These are phyloP conservation scores for Jackrogersella minutella DNA, from an alignment of 495 filamentous ascomycete genomes.

Conservation along the genomic window DNA sequence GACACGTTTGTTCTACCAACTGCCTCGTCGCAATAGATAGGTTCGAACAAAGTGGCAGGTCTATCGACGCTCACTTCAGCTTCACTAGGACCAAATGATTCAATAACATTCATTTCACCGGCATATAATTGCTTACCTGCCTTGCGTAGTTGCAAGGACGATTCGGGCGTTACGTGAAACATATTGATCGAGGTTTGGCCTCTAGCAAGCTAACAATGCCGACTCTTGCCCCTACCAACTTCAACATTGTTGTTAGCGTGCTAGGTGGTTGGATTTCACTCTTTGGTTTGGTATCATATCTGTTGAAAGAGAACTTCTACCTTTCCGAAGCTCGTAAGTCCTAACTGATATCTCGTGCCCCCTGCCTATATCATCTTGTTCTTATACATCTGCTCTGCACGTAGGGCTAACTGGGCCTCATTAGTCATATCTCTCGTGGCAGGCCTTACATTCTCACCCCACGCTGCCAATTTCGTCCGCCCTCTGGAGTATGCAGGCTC, in stretches of 20 bases:
- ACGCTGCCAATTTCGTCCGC: conserved; percentile 77
- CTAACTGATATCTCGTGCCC: not conserved
- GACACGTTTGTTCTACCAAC: not conserved
- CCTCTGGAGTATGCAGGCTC: conserved; percentile 80
- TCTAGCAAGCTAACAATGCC: conserved; percentile 66
- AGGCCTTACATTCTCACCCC: conserved; percentile 79
- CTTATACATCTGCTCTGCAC: not conserved
- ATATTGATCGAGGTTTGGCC: not conserved
- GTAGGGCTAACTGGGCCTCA: conserved; percentile 12
- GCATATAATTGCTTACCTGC: conserved; percentile 43
- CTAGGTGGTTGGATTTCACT: conserved; percentile 88
- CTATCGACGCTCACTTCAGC: conserved; percentile 2
- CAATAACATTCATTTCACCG: conserved; percentile 55
- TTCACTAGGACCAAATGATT: conserved; percentile 49
- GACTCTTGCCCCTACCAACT: conserved; percentile 77
- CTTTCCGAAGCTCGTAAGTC: conserved; percentile 86
- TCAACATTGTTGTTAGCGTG: conserved; percentile 86
- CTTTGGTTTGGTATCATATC: conserved; percentile 88
- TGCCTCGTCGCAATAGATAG: conserved; percentile 1
- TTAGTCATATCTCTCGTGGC: conserved; percentile 84
- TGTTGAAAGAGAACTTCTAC: conserved; percentile 90
- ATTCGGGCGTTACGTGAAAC: conserved; percentile 50
- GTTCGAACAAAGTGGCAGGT: conserved; percentile 40
- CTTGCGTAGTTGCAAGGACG: conserved; percentile 45
- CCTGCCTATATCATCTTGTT: not conserved